Base-by-base conservation (phyloP, 371 early-diverging fungal genomes). In the Sporodiniella umbellata region DNA sequence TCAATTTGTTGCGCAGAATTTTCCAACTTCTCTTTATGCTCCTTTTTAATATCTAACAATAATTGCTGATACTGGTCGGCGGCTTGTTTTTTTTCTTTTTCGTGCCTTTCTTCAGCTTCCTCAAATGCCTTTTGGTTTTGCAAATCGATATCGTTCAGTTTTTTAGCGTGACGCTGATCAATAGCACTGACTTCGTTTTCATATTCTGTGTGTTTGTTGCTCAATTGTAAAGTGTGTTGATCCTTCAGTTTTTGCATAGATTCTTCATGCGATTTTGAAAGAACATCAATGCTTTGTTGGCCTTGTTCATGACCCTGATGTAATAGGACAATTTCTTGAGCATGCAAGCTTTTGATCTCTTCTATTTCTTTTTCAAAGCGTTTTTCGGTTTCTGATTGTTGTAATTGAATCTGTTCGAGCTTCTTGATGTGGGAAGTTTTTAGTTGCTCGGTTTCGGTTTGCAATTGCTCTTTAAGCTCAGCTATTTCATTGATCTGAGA, bases 271-370 rank as follows among this genome's bases (percentile, higher is more conserved):
- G 53, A 51, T 8, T 33, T 26, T 31, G 49, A 12, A 7, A 51
- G 5, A 23, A 51, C 51, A n/a, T 46, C 17, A 26, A 38, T 28
- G 40, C 37, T 43, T 62, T 64, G 23, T 58, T 66, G 8, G 56
- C 33, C 26, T 50, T 8, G 55, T 51, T 21, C 35, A 54, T 25
- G 63, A 54, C n/a, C 51, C 54, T 14, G 54, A 22, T 12, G 45
- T 28, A 28, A 28, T 7, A 10, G 7, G 10, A 10, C 45, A 14
- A 66, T 10, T 12, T 59, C 64, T 40, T 51, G 30, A 22, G 54
- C 45, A 53, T 71, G 71, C 14, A 48, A 19, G 6, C 64, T 50
- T 42, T 64, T 61, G 21, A 71, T 42, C 2, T 58, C 35, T n/a
- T 22, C 8, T 18, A 57, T 57, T 17, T 46, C 47, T 38, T 50